phyloP scores from a whole-genome alignment of 1,139 yeast species.

The Petasospora rhodanensis region DNA sequence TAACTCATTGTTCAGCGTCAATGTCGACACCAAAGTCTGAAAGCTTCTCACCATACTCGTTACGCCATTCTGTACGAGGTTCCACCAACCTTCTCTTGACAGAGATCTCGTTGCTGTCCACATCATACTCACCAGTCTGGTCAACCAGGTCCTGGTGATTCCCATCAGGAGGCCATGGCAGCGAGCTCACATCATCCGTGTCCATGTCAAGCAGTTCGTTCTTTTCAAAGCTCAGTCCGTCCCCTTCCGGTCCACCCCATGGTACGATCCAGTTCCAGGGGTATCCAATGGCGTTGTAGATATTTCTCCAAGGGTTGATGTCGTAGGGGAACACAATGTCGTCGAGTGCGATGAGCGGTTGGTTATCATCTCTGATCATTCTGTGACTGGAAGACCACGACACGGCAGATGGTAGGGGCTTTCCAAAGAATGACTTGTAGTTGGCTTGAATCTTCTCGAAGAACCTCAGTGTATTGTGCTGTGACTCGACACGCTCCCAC shows the following conservation, averaged over 20 bases:
- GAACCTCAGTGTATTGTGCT: slow-evolving; percentile 48
- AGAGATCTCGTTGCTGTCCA: slow-evolving; percentile 8
- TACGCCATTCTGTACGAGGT: slow-evolving; percentile 62
- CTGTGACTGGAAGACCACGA: slow-evolving; percentile 38
- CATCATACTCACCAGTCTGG: slow-evolving; percentile 26
- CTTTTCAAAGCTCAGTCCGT: slow-evolving; percentile 48
- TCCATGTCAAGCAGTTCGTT: slow-evolving; percentile 43
- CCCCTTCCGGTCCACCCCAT: slow-evolving; percentile 54
- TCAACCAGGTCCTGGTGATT: slow-evolving; percentile 39
- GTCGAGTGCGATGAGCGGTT: slow-evolving; percentile 42
- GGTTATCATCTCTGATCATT: slow-evolving; percentile 19
- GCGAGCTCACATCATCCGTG: slow-evolving; percentile 55
- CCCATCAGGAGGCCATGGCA: slow-evolving; percentile 92
- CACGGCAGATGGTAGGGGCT: slow-evolving; percentile 40
- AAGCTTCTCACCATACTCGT: slow-evolving; percentile 76
- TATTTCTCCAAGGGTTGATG: slow-evolving; percentile 54
- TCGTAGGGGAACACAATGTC: slow-evolving; percentile 70
- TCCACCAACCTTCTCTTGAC: slow-evolving; percentile 29
- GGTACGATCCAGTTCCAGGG: slow-evolving; percentile 67
- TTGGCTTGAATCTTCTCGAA: slow-evolving; percentile 50
- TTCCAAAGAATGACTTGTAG: slow-evolving; percentile 39
- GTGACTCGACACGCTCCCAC: slow-evolving; percentile 69
- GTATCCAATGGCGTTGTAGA: slow-evolving; percentile 48
- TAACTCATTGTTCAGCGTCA: too few relatives aligned
- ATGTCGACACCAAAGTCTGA: slow-evolving; percentile 86